These are phyloP conservation scores for Cladosporium velox DNA, from an alignment of 2,329 filamentous ascomycete genomes.

Conservation along the genomic window DNA sequence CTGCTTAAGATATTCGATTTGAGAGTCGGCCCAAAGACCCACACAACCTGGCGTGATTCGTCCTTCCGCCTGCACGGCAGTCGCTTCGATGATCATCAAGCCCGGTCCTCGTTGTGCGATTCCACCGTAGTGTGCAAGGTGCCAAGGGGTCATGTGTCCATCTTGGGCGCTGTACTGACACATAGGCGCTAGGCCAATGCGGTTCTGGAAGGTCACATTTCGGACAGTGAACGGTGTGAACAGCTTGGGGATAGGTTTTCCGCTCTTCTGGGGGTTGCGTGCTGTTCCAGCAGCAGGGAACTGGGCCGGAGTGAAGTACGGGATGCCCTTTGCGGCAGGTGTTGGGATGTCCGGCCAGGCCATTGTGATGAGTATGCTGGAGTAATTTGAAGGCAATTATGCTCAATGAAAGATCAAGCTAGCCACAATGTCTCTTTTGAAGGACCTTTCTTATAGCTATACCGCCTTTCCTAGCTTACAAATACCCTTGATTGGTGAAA, in stretches of 20 bases:
- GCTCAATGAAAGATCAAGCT: not conserved
- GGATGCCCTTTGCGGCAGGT: constrained; percentile 43
- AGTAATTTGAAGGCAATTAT: not conserved
- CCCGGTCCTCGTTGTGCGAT: constrained; percentile 75
- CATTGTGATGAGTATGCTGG: not conserved
- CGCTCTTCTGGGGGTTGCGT: constrained; percentile 47
- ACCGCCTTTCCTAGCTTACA: not conserved
- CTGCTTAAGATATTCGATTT: constrained; percentile 70
- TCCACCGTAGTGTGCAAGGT: constrained; percentile 48
- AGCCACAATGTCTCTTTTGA: not conserved
- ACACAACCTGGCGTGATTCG: constrained; percentile 77
- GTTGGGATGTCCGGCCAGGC: constrained; percentile 2
- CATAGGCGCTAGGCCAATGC: constrained; percentile 63
- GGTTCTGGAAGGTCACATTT: constrained; percentile 64
- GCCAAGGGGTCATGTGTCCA: constrained; percentile 67
- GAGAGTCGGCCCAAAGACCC: constrained; percentile 81
- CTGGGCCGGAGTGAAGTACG: constrained; percentile 53
- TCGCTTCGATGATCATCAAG: constrained; percentile 76
- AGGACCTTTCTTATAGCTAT: not conserved
- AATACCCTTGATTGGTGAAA: not conserved
- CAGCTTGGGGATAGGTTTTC: constrained; percentile 57
- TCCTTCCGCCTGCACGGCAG: constrained; percentile 71
- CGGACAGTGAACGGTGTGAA: constrained; percentile 60
- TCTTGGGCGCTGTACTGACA: constrained; percentile 69
- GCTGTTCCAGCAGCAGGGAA: constrained; percentile 51